A percentile compares a stretch with the other conserved stretches of the same genome.
These are phyloP conservation scores for Stagonosporopsis tanaceti DNA, from an alignment of 2,329 filamentous ascomycete genomes.

Conservation along the genomic window DNA sequence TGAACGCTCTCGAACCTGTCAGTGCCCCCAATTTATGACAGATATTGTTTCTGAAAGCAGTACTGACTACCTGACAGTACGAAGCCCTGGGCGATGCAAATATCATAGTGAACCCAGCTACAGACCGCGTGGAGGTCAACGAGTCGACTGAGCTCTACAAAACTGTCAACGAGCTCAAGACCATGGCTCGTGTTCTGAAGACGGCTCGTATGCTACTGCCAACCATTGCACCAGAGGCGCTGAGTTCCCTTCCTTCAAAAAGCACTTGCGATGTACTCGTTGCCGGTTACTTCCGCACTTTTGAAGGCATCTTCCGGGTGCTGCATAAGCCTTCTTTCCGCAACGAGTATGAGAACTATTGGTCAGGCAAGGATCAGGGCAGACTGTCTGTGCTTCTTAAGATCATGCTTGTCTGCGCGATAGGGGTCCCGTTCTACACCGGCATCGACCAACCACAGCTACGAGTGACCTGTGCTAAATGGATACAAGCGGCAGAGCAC, in stretches of 20 bases:
- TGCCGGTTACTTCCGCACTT: slow-evolving; percentile 59
- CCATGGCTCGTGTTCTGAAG: slow-evolving; percentile 62
- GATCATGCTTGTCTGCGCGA: slow-evolving; percentile 54
- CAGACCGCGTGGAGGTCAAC: slow-evolving; percentile 50
- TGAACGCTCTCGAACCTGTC: slow-evolving; percentile 40
- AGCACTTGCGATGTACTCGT: slow-evolving; percentile 57
- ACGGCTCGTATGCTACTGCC: slow-evolving; percentile 48
- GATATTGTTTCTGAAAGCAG: neutral
- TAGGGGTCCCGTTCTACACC: slow-evolving; percentile 58
- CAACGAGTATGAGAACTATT: slow-evolving; percentile 60
- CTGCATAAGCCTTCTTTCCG: slow-evolving; percentile 61
- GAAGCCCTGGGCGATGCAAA: slow-evolving; percentile 28
- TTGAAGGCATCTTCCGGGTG: slow-evolving; percentile 58
- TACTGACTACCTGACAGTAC: slow-evolving; percentile 18
- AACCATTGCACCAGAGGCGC: slow-evolving; percentile 53
- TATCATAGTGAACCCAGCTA: slow-evolving; percentile 42
- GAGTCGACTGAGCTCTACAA: slow-evolving; percentile 34
- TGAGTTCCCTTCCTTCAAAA: slow-evolving; percentile 56
- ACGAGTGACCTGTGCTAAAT: slow-evolving; percentile 49
- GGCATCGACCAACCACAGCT: slow-evolving; percentile 56
- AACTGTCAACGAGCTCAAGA: slow-evolving; percentile 56
- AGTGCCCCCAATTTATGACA: slow-evolving; percentile 23
- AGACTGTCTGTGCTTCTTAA: slow-evolving; percentile 60
- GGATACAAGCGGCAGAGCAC: slow-evolving; percentile 65
- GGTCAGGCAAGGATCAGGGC: slow-evolving; percentile 50